Conservation (phyloP, 1,284 basidiomycete genomes). For the Ustilago hordei region DNA sequence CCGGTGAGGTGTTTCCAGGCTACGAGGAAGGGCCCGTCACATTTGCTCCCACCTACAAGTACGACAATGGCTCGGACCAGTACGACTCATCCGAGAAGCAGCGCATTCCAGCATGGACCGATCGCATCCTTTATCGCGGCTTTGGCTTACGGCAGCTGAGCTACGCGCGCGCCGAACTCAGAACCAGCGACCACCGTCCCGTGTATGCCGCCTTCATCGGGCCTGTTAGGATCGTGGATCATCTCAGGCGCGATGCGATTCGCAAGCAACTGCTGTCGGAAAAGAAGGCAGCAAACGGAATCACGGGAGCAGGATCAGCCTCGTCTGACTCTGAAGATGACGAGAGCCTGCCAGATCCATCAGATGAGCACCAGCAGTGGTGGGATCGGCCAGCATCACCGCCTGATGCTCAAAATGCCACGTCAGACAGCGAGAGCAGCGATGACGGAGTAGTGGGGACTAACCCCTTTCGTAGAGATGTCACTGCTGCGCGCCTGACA, state of each 20-base stretch:
- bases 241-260: conserved; percentile 78
- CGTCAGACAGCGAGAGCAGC: conserved; percentile 20
- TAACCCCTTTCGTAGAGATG: conserved; percentile 25
- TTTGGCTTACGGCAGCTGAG: conserved; percentile 54
- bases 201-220: conserved; percentile 87
- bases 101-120: conserved; percentile 93
- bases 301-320: conserved; percentile 13
- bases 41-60: conserved; percentile 90
- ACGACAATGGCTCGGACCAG: conserved; percentile 79
- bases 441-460: conserved; percentile 7
- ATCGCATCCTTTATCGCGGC: conserved; percentile 78
- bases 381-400: conserved; percentile 28
- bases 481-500: neutral
- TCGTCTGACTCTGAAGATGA: conserved; percentile 31
- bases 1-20: conserved; percentile 77
- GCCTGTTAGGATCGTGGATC: conserved; percentile 82
- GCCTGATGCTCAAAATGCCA: neutral
- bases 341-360: conserved; percentile 45
- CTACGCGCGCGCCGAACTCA: conserved; percentile 80
- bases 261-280: conserved; percentile 73
- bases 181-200: conserved; percentile 92
- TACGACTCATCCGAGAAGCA: conserved; percentile 98
- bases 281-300: conserved; percentile 30
- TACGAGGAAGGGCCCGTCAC: conserved; percentile 88
- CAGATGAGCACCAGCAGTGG: conserved; percentile 44